phyloP scores from a whole-genome alignment of 441 rosid species.

The Raphanus hybrid region DNA sequence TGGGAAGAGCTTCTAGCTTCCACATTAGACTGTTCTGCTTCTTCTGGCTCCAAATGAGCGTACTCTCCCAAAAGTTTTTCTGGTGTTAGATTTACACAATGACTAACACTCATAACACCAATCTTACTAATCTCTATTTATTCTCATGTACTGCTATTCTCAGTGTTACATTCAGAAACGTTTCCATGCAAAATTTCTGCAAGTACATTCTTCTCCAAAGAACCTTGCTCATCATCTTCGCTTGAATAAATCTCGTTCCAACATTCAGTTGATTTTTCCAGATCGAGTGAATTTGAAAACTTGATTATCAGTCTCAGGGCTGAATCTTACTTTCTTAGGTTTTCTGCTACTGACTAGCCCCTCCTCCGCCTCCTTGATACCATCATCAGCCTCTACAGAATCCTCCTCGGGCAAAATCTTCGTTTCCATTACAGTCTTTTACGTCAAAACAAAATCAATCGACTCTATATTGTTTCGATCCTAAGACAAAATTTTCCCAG shows the following conservation, averaged over 20 bases:
- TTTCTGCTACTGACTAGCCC: background rate
- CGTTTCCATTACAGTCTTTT: background rate
- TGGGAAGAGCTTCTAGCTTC: conserved; percentile 3
- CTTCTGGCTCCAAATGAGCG: conserved; percentile 32
- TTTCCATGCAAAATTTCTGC: background rate
- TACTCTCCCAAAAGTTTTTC: background rate
- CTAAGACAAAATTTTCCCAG: too few species aligned
- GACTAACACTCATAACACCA: background rate
- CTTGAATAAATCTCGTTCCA: background rate
- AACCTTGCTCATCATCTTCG: background rate
- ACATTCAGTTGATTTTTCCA: background rate
- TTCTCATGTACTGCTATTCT: background rate
- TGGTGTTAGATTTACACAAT: background rate
- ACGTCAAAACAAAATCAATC: too few species aligned
- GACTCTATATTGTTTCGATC: too few species aligned
- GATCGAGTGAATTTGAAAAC: conserved; percentile 45
- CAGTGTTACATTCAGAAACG: conserved; percentile 7
- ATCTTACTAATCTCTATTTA: background rate
- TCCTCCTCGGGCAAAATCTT: conserved; percentile 5
- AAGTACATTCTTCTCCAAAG: conserved; percentile 6
- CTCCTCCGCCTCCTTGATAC: background rate
- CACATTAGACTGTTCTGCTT: conserved; percentile 17
- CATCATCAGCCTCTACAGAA: too few species aligned
- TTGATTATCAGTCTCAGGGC: conserved; percentile 56
- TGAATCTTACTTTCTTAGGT: conserved; percentile 63